These are phyloP conservation scores for Boletus sp. DNA, from an alignment of 768 basidiomycete genomes.

Conservation along the genomic window DNA sequence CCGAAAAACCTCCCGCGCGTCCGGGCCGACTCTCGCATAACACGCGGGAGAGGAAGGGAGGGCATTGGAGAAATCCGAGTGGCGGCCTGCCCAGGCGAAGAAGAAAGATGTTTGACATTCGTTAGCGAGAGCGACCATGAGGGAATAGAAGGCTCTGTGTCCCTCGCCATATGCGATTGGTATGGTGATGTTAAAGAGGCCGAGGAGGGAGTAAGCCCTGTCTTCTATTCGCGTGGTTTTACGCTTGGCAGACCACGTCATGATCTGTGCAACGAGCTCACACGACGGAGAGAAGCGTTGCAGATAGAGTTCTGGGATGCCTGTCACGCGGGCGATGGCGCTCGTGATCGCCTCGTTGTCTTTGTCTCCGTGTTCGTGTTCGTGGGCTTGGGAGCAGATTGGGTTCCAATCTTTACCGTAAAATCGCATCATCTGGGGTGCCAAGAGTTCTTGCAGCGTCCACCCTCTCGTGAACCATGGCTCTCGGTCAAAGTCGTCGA, in stretches of 20 bases:
- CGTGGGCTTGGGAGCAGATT: not conserved
- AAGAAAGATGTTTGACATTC: conserved; percentile 5
- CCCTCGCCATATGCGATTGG: conserved; percentile 11
- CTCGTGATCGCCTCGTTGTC: not conserved
- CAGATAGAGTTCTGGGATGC: not conserved
- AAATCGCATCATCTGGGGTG: conserved; percentile 5
- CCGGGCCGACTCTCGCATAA: not conserved
- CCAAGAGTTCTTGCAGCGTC: conserved; percentile 17
- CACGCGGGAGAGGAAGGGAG: conserved; percentile 10
- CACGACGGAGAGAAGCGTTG: conserved; percentile 1
- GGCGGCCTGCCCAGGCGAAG: conserved; percentile 13
- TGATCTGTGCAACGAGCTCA: conserved; percentile 4
- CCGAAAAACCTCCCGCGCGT: not conserved
- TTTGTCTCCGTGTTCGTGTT: conserved; percentile 2
- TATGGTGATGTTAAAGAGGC: conserved; percentile 8
- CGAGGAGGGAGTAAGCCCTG: conserved; percentile 9
- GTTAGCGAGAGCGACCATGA: conserved; percentile 11
- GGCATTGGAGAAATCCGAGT: conserved; percentile 6
- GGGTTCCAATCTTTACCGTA: conserved; percentile 13
- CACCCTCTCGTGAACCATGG: conserved; percentile 16
- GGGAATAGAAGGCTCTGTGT: conserved; percentile 7
- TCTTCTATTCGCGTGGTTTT: conserved; percentile 11
- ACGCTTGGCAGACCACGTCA: conserved; percentile 8
- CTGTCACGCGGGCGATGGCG: conserved; percentile 4
- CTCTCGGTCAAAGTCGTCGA: conserved; percentile 12